A percentile compares a stretch with the other conserved stretches of the same genome.
phyloP scores from a whole-genome alignment of 164 flowering plant genomes.

The Nymphaea thermarum region DNA sequence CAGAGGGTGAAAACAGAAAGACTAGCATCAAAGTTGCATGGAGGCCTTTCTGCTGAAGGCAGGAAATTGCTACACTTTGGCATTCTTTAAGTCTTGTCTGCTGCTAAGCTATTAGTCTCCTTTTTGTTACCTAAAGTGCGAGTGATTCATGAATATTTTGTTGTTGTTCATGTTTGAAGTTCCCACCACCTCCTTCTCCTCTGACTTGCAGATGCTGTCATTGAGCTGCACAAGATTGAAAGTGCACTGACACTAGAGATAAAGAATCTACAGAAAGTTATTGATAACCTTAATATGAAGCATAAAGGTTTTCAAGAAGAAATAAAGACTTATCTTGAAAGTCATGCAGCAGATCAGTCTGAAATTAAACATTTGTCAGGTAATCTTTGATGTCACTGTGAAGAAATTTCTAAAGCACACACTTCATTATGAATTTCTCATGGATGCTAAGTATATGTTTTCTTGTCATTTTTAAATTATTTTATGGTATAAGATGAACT shows the following conservation, averaged over 20 bases:
- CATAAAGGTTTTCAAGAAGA: constrained; percentile 57
- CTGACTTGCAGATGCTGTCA: constrained; percentile 39
- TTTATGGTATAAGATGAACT: constrained; percentile 45
- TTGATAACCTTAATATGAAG: constrained; percentile 56
- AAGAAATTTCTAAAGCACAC: neutral
- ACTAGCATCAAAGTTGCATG: constrained; percentile 30
- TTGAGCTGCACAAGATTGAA: constrained; percentile 47
- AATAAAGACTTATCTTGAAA: constrained; percentile 35
- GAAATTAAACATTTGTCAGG: constrained; percentile 82
- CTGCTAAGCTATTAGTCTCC: neutral
- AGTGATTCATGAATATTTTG: too few species aligned
- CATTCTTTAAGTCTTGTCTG: neutral
- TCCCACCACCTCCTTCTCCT: neutral
- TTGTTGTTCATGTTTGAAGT: too few species aligned
- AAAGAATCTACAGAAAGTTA: constrained; percentile 33
- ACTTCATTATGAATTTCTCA: neutral
- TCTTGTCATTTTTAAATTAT: constrained; percentile 9
- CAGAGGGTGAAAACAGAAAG: constrained; percentile 40
- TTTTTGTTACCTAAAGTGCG: too few species aligned
- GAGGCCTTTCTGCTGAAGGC: constrained; percentile 70
- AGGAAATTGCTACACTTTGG: constrained; percentile 8
- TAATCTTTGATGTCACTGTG: constrained; percentile 7
- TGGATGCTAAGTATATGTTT: neutral
- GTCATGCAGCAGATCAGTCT: constrained; percentile 40
- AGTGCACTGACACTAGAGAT: constrained; percentile 63